Conservation (phyloP, 257 asterid genomes). For the Solanum appendiculatum region DNA sequence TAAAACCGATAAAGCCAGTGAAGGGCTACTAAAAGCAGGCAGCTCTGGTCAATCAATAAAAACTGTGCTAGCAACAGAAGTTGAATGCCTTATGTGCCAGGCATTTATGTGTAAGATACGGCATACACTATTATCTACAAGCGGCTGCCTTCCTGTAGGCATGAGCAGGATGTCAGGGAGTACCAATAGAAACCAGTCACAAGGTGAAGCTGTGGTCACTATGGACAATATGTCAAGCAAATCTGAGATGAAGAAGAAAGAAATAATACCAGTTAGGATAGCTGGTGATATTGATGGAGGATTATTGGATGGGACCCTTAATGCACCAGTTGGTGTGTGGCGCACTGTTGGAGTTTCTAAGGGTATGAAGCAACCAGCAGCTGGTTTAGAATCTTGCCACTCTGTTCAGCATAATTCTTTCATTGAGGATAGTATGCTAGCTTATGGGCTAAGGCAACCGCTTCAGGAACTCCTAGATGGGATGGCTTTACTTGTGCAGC, state of each 20-base stretch:
- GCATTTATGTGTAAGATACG: slow-evolving; percentile 92
- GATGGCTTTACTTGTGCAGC: slow-evolving; percentile 84
- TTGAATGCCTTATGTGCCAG: slow-evolving; percentile 86
- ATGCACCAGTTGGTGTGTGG: slow-evolving; percentile 98
- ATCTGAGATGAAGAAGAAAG: slow-evolving; percentile 79
- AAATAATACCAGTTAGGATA: slow-evolving; percentile 68
- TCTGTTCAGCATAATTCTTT: slow-evolving; percentile 66
- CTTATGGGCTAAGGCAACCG: slow-evolving; percentile 89
- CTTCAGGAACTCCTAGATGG: slow-evolving; percentile 99
- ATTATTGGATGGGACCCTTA: slow-evolving; percentile 60
- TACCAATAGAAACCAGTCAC: slow-evolving; percentile 38
- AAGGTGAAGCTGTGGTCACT: slow-evolving; percentile 56
- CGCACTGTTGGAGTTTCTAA: slow-evolving; percentile 79
- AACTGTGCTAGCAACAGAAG: slow-evolving; percentile 74
- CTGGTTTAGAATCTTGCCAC: slow-evolving; percentile 62
- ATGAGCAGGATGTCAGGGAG: slow-evolving; percentile 53
- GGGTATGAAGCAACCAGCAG: slow-evolving; percentile 44
- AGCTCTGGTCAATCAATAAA: slow-evolving; percentile 47
- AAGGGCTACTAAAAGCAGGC: slow-evolving; percentile 42
- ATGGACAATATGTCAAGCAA: slow-evolving; percentile 49
- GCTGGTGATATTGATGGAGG: slow-evolving; percentile 96
- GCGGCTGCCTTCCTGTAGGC: slow-evolving; percentile 33
- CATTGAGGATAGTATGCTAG: slow-evolving; percentile 82
- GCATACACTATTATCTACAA: slow-evolving; percentile 56
- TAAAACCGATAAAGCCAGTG: slow-evolving; percentile 35